Evolutionary conservation across 805 yeast genomes (phyloP).

Genomic region (Torulaspora franciscae): DNA sequence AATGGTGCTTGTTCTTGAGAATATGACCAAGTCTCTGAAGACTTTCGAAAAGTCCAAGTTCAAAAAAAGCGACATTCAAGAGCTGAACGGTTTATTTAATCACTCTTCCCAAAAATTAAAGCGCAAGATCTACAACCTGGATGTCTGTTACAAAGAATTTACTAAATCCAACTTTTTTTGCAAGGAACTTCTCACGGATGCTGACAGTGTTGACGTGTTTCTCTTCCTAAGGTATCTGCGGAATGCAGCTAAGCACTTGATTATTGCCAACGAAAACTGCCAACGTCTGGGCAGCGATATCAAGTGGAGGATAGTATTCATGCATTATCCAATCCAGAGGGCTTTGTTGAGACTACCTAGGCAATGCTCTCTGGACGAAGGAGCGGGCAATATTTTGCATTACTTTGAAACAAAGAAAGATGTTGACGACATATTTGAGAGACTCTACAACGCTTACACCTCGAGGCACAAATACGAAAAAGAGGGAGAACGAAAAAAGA

Average conservation of each 20-base stretch:
- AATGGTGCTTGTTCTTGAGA: slow-evolving; percentile 32
- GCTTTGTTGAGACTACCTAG: slow-evolving; percentile 41
- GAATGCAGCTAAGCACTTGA: slow-evolving; percentile 39
- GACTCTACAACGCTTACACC: slow-evolving; percentile 42
- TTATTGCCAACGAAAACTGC: slow-evolving; percentile 27
- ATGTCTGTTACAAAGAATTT: slow-evolving; percentile 36
- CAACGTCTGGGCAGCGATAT: slow-evolving; percentile 21
- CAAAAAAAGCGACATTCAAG: slow-evolving; percentile 6
- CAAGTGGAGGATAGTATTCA: slow-evolving; percentile 37
- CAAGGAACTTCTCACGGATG: slow-evolving; percentile 35
- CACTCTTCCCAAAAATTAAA: slow-evolving; percentile 24
- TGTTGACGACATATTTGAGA: slow-evolving; percentile 44
- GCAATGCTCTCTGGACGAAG: slow-evolving; percentile 44
- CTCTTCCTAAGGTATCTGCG: slow-evolving; percentile 40
- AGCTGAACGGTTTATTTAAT: slow-evolving; percentile 9
- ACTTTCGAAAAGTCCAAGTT: slow-evolving; percentile 6
- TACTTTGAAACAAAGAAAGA: slow-evolving; percentile 42
- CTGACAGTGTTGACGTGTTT: slow-evolving; percentile 38
- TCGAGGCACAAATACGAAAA: slow-evolving; percentile 34
- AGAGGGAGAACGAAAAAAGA: slow-evolving; percentile 3
- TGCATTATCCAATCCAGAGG: slow-evolving; percentile 40
- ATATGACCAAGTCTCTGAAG: slow-evolving; percentile 19
- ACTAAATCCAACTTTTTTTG: slow-evolving; percentile 37
- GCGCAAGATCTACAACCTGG: slow-evolving; percentile 33
- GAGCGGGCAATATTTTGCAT: slow-evolving; percentile 42